Evolutionary conservation across 2,329 filamentous ascomycete genomes (phyloP).

Genomic region (Lecanosticta acicola): DNA sequence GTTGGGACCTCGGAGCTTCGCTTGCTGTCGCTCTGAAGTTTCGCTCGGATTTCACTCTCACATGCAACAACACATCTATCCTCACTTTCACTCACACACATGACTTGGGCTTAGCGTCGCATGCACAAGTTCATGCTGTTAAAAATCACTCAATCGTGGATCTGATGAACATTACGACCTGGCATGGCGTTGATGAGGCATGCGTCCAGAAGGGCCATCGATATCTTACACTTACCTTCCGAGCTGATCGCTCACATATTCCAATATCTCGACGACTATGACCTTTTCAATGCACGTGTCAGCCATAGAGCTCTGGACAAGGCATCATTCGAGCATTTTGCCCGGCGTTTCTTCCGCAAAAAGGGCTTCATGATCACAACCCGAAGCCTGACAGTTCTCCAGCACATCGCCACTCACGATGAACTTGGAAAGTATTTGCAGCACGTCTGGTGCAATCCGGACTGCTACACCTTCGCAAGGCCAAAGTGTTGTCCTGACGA

Average conservation of each 20-base stretch:
- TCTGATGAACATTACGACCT: too few species aligned
- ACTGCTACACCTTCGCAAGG: slow-evolving; percentile 22
- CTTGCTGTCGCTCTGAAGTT: too few species aligned
- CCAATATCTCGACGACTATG: slow-evolving; percentile 17
- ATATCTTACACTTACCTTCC: slow-evolving; percentile 18
- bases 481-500: slow-evolving; percentile 19
- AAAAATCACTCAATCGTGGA: too few species aligned
- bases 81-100: too few species aligned
- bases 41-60: too few species aligned
- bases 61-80: too few species aligned
- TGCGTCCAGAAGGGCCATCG: not conserved
- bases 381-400: slow-evolving; percentile 20
- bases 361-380: slow-evolving; percentile 30
- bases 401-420: slow-evolving; percentile 20
- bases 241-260: slow-evolving; percentile 27
- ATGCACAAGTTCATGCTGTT: too few species aligned
- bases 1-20: too few species aligned
- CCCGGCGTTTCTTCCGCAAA: slow-evolving; percentile 30
- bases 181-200: too few species aligned
- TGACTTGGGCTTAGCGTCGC: too few species aligned
- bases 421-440: slow-evolving; percentile 26
- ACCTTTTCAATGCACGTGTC: slow-evolving; percentile 22
- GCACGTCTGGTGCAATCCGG: slow-evolving; percentile 33
- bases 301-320: slow-evolving; percentile 21
- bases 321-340: slow-evolving; percentile 24